Percentiles rank a stretch among this genome's conserved stretches.
Conservation (phyloP, 208 protist genomes). For the Leishmania lainsoni region DNA sequence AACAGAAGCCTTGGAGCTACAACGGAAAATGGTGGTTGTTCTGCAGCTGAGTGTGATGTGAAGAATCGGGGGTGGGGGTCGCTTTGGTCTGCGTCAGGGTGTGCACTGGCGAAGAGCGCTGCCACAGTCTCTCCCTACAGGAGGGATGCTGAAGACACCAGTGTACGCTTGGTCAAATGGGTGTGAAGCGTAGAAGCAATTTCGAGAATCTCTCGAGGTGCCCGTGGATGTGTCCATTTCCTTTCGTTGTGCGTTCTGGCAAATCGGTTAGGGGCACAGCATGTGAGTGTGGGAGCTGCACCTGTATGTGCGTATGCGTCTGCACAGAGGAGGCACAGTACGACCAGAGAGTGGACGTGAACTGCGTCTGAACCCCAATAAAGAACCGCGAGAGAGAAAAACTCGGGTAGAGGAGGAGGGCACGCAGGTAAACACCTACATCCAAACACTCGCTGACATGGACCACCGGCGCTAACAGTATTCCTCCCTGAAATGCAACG, state of each 20-base stretch:
- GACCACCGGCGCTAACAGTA: background rate
- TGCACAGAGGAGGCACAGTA: background rate
- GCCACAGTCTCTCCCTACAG: background rate
- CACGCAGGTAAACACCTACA: background rate
- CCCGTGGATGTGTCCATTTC: conserved; percentile 3
- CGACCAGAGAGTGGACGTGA: background rate
- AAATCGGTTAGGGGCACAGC: background rate
- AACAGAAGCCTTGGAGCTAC: background rate
- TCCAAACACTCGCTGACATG: background rate
- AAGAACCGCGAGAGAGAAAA: background rate
- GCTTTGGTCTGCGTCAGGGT: background rate
- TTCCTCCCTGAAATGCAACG: background rate
- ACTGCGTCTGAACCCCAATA: background rate
- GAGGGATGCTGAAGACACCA: background rate
- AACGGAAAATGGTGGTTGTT: background rate
- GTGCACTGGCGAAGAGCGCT: background rate
- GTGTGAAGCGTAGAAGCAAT: background rate
- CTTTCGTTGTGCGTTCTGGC: background rate
- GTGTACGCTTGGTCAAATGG: background rate
- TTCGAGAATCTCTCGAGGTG: background rate
- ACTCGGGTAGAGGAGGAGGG: background rate
- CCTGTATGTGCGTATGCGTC: conserved; percentile 2
- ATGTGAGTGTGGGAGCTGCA: background rate
- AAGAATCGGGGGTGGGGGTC: no score
- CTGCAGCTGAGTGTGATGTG: background rate